A percentile compares a stretch with the other conserved stretches of the same genome.
phyloP scores from a whole-genome alignment of 257 asterid species.

The Penstemon davidsonii region DNA sequence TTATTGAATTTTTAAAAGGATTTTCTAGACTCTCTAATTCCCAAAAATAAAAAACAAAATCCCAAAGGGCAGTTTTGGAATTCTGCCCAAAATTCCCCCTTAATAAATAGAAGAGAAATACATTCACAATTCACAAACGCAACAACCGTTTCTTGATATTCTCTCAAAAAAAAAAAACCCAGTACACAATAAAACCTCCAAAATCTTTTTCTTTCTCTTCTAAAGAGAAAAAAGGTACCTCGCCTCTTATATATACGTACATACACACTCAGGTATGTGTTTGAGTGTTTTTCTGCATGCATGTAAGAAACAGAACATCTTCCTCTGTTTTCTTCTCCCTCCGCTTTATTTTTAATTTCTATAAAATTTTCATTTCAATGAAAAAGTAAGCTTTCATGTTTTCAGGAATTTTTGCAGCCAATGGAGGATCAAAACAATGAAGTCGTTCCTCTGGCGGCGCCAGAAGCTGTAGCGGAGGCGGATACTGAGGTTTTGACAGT shows the following conservation, averaged over 20 bases:
- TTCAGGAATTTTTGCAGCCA: not conserved
- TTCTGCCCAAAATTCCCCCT: not conserved
- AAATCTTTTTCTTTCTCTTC: not conserved
- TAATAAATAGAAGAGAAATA: not conserved
- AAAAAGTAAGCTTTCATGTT: constrained; percentile 1
- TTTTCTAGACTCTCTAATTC: not conserved
- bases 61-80: constrained; percentile 4
- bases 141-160: constrained; percentile 16
- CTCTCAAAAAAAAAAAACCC: not conserved
- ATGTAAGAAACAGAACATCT: not conserved
- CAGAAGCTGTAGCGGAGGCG: not conserved
- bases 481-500: constrained; percentile 5
- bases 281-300: constrained; percentile 4
- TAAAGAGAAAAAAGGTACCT: not conserved
- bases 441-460: not conserved
- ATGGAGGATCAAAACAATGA: constrained; percentile 21
- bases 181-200: constrained; percentile 20
- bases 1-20: not conserved
- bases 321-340: too few species aligned
- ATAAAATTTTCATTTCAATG: not conserved
- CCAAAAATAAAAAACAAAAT: not conserved
- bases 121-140: constrained; percentile 1
- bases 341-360: not conserved
- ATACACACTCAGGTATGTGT: not conserved
- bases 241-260: not conserved